Conservation (phyloP, 805 yeast genomes). For the Myxozyma vanderwaltii region DNA sequence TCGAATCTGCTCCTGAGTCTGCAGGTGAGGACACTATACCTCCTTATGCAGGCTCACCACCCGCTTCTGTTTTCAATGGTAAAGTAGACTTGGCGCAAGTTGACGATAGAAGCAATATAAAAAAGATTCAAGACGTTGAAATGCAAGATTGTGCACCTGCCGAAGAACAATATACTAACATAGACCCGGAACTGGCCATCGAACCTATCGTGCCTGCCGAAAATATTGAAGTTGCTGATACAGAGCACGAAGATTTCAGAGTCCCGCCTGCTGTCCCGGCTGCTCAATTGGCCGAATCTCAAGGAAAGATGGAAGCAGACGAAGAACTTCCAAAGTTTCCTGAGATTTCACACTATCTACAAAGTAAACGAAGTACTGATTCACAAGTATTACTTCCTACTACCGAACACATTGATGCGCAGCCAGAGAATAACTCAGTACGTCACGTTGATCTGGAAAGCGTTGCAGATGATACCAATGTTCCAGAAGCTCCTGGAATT, state of each 20-base stretch:
- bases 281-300: too few relatives aligned
- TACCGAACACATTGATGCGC: background rate
- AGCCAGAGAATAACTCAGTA: background rate
- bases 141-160: background rate
- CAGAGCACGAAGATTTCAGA: background rate
- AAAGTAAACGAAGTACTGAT: background rate
- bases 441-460: background rate
- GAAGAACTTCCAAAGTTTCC: too few relatives aligned
- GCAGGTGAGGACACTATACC: slow-evolving; percentile 13
- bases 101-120: background rate
- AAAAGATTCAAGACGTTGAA: background rate
- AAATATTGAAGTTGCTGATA: too few relatives aligned
- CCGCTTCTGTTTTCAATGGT: background rate
- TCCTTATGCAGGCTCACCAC: background rate
- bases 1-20: slow-evolving; percentile 17
- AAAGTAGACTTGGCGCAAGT: background rate
- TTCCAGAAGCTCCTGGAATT: background rate
- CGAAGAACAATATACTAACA: background rate
- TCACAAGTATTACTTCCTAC: background rate
- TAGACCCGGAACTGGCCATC: too few relatives aligned
- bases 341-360: too few relatives aligned
- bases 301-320: too few relatives aligned
- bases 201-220: too few relatives aligned
- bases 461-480: background rate
- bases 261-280: background rate